Evolutionary conservation across 1,139 yeast species (phyloP), one percentile per base, ranked within the genome.

Genomic region (Hemisphaericaspora subhashii): DNA sequence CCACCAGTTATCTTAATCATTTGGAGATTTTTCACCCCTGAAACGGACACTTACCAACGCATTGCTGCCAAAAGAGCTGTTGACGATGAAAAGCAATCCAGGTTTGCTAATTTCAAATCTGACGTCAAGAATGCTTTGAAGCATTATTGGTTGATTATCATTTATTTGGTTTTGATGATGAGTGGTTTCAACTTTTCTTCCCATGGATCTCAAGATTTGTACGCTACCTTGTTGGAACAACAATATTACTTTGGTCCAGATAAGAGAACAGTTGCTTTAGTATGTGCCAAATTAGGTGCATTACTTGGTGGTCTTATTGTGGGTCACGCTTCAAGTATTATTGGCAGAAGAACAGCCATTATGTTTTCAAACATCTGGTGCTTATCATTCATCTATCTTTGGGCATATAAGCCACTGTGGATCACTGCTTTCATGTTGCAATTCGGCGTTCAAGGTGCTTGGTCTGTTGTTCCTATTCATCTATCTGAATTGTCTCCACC

Each of bases 381-480:
- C 37, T 94, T 64, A 50, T 83, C 83, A 8, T 59, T 81, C 52
- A 71, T 80, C 39, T 81, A 81, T 50, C 88, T 88, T 34, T 81
- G 92, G 90, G 90, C 86, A 0, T 85, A 79, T 52, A 53, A 47
- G 12, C 70, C 70, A 44, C 51, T 61, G 25, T 86, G 81, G 25
- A 75, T 84, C 47, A 82, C 85, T 54, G 94, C 92, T 5, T 86
- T 86, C 62, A 84, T 83, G 66, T 64, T 86, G 52, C 95, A 87
- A 61, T 79, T 82, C 54, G 81, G 81, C 50, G 94, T 86, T 36
- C 95, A 86, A 62, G 95, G 95, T 48, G 85, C 88, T 13, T 87
- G 95, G 89, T 94, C 95, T 51, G 86, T 85, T 33, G 74, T 84
- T 48, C 95, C 95, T 39, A 77, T 84, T 46, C 88, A 85, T 59